phyloP scores from a whole-genome alignment of 306 rosid species.

The Sicyos edulis region DNA sequence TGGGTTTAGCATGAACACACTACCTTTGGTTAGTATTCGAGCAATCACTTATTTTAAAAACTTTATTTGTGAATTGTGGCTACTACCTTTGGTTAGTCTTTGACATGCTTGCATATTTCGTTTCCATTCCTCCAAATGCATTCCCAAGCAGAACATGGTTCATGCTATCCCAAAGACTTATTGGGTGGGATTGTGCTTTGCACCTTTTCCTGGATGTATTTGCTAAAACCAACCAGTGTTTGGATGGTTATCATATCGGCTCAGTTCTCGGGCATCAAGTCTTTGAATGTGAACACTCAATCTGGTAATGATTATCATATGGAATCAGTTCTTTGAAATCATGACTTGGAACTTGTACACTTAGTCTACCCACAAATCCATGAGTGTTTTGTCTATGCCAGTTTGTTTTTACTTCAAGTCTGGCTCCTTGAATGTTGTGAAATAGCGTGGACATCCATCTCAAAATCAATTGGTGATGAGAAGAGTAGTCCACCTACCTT shows the following conservation, averaged over 20 bases:
- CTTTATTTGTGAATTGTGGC: too few species aligned
- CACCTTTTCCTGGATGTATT: neutral
- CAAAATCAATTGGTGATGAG: too few species aligned
- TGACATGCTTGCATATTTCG: neutral
- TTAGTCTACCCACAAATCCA: neutral
- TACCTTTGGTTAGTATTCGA: neutral
- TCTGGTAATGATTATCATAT: neutral
- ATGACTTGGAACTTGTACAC: slow-evolving; percentile 5
- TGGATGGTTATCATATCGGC: neutral
- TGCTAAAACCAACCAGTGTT: neutral
- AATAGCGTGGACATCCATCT: too few species aligned
- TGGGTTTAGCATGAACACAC: neutral
- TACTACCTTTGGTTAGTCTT: neutral
- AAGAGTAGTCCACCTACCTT: too few species aligned
- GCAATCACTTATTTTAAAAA: too few species aligned
- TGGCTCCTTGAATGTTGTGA: neutral
- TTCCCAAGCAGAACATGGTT: neutral
- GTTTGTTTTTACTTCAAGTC: neutral
- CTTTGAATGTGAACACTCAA: neutral
- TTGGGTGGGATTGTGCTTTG: neutral
- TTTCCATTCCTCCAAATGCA: neutral
- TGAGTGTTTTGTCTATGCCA: neutral
- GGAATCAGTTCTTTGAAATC: slow-evolving; percentile 12
- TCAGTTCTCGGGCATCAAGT: slow-evolving; percentile 6
- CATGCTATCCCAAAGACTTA: slow-evolving; percentile 11